Evolutionary conservation across 257 asterid species (phyloP).

Genomic region (Forsythia viridissima): DNA sequence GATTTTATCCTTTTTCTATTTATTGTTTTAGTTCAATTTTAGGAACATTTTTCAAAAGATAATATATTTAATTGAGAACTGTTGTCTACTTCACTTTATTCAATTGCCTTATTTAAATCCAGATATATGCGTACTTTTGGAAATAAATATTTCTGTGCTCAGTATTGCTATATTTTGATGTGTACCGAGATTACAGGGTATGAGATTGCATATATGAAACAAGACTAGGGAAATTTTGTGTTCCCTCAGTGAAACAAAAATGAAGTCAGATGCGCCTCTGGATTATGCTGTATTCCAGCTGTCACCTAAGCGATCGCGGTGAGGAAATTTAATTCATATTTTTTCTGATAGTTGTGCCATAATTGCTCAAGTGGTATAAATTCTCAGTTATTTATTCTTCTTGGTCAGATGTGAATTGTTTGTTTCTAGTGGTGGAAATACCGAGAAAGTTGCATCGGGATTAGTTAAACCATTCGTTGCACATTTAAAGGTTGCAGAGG

Average conservation of each 20-base stretch:
- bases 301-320: conserved; percentile 82
- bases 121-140: neutral
- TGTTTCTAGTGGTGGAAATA: conserved; percentile 67
- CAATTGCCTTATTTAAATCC: conserved; percentile 10
- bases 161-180: neutral
- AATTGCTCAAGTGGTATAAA: neutral
- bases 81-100: neutral
- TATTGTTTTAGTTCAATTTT: conserved; percentile 10
- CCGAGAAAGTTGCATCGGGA: conserved; percentile 92
- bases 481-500: conserved; percentile 78
- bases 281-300: conserved; percentile 91
- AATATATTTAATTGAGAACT: conserved; percentile 22
- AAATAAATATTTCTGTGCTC: neutral
- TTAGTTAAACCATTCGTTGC: conserved; percentile 77
- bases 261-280: conserved; percentile 70
- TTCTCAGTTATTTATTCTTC: conserved; percentile 18
- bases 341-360: neutral
- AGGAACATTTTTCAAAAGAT: neutral
- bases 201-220: conserved; percentile 35
- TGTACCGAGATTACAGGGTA: conserved; percentile 18
- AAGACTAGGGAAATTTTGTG: conserved; percentile 20
- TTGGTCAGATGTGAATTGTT: conserved; percentile 79
- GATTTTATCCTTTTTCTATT: conserved; percentile 12
- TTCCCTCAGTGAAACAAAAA: conserved; percentile 36
- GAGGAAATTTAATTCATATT: conserved; percentile 20